A percentile compares a stretch with the other conserved stretches of the same genome.
phyloP scores from a whole-genome alignment of 306 rosid species.

The Inga oerstediana region DNA sequence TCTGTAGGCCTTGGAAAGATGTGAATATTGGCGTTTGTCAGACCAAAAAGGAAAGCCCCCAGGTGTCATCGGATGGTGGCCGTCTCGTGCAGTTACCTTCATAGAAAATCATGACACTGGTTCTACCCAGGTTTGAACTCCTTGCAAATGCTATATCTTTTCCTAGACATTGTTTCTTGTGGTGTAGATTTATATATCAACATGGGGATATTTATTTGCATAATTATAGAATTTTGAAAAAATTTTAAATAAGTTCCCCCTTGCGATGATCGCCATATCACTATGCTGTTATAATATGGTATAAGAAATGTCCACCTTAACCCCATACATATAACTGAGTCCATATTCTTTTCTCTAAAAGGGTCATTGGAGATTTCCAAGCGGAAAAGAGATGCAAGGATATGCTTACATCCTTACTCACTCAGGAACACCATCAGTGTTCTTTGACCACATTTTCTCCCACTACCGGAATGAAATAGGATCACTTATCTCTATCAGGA shows the following conservation, averaged over 20 bases:
- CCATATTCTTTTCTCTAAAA: slow-evolving; percentile 35
- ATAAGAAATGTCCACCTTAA: neutral
- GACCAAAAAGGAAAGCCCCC: slow-evolving; percentile 82
- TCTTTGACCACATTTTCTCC: slow-evolving; percentile 80
- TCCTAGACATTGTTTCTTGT: slow-evolving; percentile 3
- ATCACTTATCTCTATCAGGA: slow-evolving; percentile 62
- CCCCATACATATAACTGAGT: neutral
- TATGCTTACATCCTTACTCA: slow-evolving; percentile 90
- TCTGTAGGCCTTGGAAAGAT: slow-evolving; percentile 67
- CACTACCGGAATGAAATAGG: slow-evolving; percentile 59
- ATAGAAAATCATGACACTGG: slow-evolving; percentile 97
- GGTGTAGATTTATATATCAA: neutral
- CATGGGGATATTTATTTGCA: neutral
- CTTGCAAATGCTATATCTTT: neutral
- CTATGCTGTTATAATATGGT: neutral
- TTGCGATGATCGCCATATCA: neutral
- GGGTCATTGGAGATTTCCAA: slow-evolving; percentile 99
- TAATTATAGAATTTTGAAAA: neutral
- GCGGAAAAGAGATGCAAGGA: slow-evolving; percentile 86
- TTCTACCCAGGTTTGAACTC: slow-evolving; percentile 82
- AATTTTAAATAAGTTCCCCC: neutral
- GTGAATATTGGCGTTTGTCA: slow-evolving; percentile 91
- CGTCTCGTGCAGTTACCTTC: slow-evolving; percentile 92
- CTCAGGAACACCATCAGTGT: slow-evolving; percentile 88
- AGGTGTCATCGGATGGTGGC: slow-evolving; percentile 96